Conservation (phyloP, 129 eudicot species). For the Artemisia tridentata region DNA sequence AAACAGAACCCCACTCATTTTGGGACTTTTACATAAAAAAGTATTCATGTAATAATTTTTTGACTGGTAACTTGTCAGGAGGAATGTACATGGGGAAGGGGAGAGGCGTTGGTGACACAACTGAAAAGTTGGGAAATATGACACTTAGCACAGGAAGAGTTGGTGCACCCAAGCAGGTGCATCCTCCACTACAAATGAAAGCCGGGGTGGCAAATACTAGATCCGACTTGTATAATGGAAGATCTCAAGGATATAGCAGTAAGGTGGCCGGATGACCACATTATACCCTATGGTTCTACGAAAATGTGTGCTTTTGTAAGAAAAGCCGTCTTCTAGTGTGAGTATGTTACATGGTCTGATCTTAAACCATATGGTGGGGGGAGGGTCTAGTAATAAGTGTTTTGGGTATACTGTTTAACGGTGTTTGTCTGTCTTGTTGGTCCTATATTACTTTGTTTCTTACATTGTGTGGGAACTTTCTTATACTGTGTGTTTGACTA, state of each 20-base stretch:
- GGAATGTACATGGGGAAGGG: conserved; percentile 42
- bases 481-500: neutral
- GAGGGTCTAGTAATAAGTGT: conserved; percentile 2
- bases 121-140: conserved; percentile 70
- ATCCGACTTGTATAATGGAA: conserved; percentile 50
- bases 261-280: conserved; percentile 68
- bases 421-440: neutral
- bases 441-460: neutral
- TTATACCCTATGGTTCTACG: no score
- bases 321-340: conserved; percentile 9
- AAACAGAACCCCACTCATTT: no score
- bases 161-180: conserved; percentile 33
- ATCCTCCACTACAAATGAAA: conserved; percentile 47
- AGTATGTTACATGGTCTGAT: neutral
- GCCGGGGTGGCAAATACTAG: conserved; percentile 69
- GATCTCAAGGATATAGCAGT: conserved; percentile 54
- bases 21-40: no score
- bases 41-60: no score
- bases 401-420: neutral
- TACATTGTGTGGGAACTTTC: neutral
- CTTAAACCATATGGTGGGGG: neutral
- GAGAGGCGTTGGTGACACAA: conserved; percentile 49
- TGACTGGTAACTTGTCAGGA: conserved; percentile 35
- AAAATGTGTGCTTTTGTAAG: conserved; percentile 10
- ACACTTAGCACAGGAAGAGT: conserved; percentile 42